Conservation (phyloP, 208 protist species). For the Angomonas deanei region DNA sequence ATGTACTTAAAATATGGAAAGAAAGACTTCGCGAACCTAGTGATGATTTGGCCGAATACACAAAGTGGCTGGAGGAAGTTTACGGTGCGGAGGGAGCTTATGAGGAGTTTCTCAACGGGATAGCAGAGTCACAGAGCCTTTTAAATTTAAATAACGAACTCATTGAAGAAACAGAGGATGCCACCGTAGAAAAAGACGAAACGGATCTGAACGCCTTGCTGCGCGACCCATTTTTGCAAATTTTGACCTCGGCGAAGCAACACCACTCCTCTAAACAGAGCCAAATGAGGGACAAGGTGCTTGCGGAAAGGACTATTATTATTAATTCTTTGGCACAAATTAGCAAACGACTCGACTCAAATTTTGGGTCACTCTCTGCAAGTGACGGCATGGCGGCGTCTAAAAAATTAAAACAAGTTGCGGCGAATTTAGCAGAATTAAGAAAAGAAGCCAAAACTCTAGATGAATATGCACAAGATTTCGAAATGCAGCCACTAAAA, state of each 20-base stretch:
- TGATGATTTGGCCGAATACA: conserved; percentile 28
- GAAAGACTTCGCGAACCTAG: conserved; percentile 24
- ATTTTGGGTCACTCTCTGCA: conserved; percentile 30
- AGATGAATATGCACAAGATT: conserved; percentile 53
- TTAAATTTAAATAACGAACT: conserved; percentile 31
- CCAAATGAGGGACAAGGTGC: conserved; percentile 27
- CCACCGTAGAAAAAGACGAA: background rate
- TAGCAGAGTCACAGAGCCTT: conserved; percentile 41
- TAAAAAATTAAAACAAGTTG: conserved; percentile 44
- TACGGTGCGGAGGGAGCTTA: conserved; percentile 26
- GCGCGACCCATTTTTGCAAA: conserved; percentile 27
- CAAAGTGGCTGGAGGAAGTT: conserved; percentile 36
- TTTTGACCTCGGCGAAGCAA: conserved; percentile 28
- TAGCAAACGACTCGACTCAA: conserved; percentile 22
- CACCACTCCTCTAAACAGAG: conserved; percentile 21
- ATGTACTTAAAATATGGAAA: conserved; percentile 22
- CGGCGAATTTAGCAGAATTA: conserved; percentile 16
- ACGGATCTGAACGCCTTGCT: conserved; percentile 24
- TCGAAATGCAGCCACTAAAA: conserved; percentile 62
- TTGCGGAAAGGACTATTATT: conserved; percentile 22
- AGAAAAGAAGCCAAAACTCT: conserved; percentile 38
- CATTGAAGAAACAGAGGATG: conserved; percentile 17
- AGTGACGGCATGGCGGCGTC: conserved; percentile 36
- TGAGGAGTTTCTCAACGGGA: conserved; percentile 28
- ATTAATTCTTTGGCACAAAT: conserved; percentile 20